Evolutionary conservation across 208 protist genomes (phyloP), one percentile per base, ranked within the genome.

Genomic region (Leishmania turanica): DNA sequence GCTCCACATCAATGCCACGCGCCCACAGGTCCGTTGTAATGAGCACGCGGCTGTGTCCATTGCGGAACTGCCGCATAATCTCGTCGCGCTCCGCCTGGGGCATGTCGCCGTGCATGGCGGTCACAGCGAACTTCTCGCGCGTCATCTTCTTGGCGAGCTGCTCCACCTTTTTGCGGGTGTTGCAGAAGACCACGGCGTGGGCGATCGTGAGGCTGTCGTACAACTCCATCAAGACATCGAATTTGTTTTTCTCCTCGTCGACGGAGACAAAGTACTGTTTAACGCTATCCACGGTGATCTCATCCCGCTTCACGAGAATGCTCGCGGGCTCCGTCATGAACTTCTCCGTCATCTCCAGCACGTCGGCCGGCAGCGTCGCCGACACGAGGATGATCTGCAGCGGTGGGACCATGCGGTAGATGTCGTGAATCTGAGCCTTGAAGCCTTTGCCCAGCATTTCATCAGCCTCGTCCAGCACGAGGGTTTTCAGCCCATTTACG

Each of bases 361-460:
- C 95, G 76, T 99, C 96, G 8, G 88, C 88, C 42, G 96, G 95
- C 47, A 98, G 84, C 31, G 96, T 98, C 19, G 95, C 95, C 53
- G 90, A 96, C n/a, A 98, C 92, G 11, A 98, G 87, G 21, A 98
- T 90, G 21, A 98, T 94, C 88, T 99, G 98, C 79, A 96, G 87
- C 47, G 94, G 91, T 21, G 95, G 93, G 58, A 99, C 90, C 82
- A 96, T 94, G 49, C 98, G 92, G 93, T 99, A 99, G 71, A 99
- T 99, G 82, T 99, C 98, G 87, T 99, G 99, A 76, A 99, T 99
- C 91, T 99, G 98, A 34, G 99, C 98, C 82, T 99, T 99, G 91
- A 99, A 99, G 58, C 99, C 98, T 75, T 97, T 94, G n/a, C 92
- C 96, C n/a, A 99, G 95, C 99, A 99, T 99, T 87, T 99, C 99